A percentile compares a stretch with the other conserved stretches of the same genome.
Evolutionary conservation across 2,329 filamentous ascomycete species (phyloP).

Genomic region (Aspergillus carbonarius): DNA sequence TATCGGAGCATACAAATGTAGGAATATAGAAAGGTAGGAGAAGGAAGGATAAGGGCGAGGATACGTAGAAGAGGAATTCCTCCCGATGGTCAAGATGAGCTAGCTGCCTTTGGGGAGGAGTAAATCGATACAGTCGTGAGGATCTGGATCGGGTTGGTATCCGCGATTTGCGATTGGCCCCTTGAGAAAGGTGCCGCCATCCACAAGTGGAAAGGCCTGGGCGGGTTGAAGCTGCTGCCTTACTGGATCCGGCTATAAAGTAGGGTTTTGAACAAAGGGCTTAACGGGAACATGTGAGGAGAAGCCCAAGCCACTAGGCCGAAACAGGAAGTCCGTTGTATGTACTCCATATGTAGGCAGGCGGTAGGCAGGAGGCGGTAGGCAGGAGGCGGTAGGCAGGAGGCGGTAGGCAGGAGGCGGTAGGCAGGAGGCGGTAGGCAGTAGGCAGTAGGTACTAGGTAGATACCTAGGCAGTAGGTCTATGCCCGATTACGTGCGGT

Average conservation of each 20-base stretch:
- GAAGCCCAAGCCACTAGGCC: background rate
- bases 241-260: background rate
- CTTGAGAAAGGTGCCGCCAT: background rate
- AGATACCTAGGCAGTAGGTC: too few relatives aligned
- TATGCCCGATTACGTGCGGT: too few relatives aligned
- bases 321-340: background rate
- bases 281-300: slow-evolving; percentile 11
- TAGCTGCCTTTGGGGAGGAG: background rate
- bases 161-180: background rate
- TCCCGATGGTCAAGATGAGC: background rate
- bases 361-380: too few relatives aligned
- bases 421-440: too few relatives aligned
- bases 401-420: too few relatives aligned
- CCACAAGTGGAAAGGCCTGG: background rate
- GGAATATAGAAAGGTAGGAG: background rate
- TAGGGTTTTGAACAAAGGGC: slow-evolving; percentile 17
- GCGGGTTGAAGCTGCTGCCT: background rate
- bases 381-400: too few relatives aligned
- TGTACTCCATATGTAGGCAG: background rate
- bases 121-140: background rate
- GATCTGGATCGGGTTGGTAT: background rate
- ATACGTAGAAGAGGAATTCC: background rate
- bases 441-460: too few relatives aligned
- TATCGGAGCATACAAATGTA: slow-evolving; percentile 33
- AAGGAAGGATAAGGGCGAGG: background rate